phyloP scores from a whole-genome alignment of 2,329 filamentous ascomycete genomes.

The Botrytis medusae region DNA sequence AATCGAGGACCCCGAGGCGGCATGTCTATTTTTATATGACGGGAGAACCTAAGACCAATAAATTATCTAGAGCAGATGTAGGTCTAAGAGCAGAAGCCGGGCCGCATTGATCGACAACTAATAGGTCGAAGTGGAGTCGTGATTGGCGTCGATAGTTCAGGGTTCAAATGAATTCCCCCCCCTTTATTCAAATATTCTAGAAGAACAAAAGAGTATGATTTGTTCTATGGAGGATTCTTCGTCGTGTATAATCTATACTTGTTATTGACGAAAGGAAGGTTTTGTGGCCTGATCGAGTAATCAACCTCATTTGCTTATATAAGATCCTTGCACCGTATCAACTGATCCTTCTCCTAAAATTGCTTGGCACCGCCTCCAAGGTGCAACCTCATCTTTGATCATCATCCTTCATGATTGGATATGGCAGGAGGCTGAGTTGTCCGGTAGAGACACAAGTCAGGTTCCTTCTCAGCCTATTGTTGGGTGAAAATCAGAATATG shows the following conservation, averaged over 20 bases:
- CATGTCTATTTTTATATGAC: background rate
- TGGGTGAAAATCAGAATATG: background rate
- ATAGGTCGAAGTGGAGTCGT: background rate
- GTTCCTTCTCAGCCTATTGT: constrained; percentile 6
- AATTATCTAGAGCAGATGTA: background rate
- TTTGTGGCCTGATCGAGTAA: background rate
- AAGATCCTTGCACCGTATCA: background rate
- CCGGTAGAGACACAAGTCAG: background rate
- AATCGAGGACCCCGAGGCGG: background rate
- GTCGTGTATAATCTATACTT: background rate
- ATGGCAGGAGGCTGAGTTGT: constrained; percentile 14
- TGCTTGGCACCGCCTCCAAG: constrained; percentile 10
- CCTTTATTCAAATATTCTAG: background rate
- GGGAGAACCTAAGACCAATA: background rate
- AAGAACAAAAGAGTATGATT: background rate
- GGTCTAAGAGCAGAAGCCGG: background rate
- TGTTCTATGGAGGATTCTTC: background rate
- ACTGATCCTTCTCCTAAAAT: constrained; percentile 11
- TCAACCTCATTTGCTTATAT: constrained; percentile 5
- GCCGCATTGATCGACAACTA: background rate
- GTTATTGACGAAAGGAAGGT: too few species aligned
- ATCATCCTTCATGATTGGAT: constrained; percentile 13
- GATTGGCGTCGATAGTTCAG: background rate
- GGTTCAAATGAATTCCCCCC: background rate
- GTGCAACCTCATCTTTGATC: constrained; percentile 13